Percentiles rank a stretch among this genome's conserved stretches.
These are phyloP conservation scores for Irpex lacteus DNA, from an alignment of 1,284 basidiomycete genomes.

Conservation along the genomic window DNA sequence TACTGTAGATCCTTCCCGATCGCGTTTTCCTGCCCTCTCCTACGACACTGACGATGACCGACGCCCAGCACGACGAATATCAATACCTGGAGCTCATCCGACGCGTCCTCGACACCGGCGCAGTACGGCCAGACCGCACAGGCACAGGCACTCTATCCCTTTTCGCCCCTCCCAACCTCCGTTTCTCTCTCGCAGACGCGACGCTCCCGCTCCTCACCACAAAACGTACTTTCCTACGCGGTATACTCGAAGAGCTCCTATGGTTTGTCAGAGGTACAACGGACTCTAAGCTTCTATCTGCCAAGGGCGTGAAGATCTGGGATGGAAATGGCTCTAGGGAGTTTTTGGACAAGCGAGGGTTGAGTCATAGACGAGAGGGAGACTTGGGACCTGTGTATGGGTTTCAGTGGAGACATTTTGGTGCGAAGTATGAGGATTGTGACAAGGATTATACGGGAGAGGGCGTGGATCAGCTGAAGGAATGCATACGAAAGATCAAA, in stretches of 20 bases:
- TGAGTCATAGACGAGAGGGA: slow-evolving; percentile 84
- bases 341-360: slow-evolving; percentile 84
- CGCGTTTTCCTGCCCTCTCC: background rate
- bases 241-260: slow-evolving; percentile 91
- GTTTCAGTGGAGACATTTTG: slow-evolving; percentile 99
- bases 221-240: slow-evolving; percentile 90
- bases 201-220: slow-evolving; percentile 91
- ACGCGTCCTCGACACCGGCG: slow-evolving; percentile 73
- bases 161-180: slow-evolving; percentile 86
- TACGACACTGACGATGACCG: background rate
- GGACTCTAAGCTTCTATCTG: slow-evolving; percentile 74
- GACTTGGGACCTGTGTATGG: slow-evolving; percentile 98
- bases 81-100: slow-evolving; percentile 86
- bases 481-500: slow-evolving; percentile 91
- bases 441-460: slow-evolving; percentile 83
- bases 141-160: slow-evolving; percentile 90
- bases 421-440: slow-evolving; percentile 83
- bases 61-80: slow-evolving; percentile 65
- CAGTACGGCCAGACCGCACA: slow-evolving; percentile 82
- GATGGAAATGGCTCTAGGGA: slow-evolving; percentile 92
- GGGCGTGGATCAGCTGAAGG: slow-evolving; percentile 91
- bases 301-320: slow-evolving; percentile 96
- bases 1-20: background rate
- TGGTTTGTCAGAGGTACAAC: slow-evolving; percentile 95
- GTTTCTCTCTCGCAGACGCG: slow-evolving; percentile 77